These are phyloP conservation scores for Candida multigemmis DNA, from an alignment of 805 yeast genomes.

Conservation along the genomic window DNA sequence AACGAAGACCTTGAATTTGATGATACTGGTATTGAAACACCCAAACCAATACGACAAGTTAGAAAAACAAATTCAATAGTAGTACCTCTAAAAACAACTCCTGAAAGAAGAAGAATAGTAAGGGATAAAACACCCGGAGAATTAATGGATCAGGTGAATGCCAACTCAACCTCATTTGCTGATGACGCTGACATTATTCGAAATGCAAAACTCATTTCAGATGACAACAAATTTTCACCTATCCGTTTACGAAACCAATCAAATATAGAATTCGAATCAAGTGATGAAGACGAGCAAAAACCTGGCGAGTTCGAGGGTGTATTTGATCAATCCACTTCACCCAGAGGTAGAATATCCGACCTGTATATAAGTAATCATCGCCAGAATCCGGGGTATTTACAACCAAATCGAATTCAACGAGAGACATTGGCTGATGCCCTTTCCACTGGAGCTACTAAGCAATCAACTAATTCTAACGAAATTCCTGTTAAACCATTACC, in stretches of 20 bases:
- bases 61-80: conserved; percentile 4
- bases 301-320: too few species aligned
- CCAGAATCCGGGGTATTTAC: too few species aligned
- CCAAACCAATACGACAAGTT: conserved; percentile 6
- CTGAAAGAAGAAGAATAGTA: not conserved
- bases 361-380: too few species aligned
- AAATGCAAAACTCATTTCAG: conserved; percentile 11
- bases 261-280: conserved; percentile 4
- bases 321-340: too few species aligned
- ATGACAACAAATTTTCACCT: conserved; percentile 15
- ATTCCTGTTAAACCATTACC: not conserved
- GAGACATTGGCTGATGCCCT: conserved; percentile 6
- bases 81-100: conserved; percentile 3
- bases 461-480: conserved; percentile 4
- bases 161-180: not conserved
- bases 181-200: conserved; percentile 8
- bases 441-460: conserved; percentile 6
- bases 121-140: conserved; percentile 1
- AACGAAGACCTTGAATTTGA: conserved; percentile 18
- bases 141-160: not conserved
- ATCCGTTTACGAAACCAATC: conserved; percentile 2
- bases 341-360: too few species aligned
- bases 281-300: conserved; percentile 6
- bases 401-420: conserved; percentile 6
- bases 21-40: conserved; percentile 20